These are phyloP conservation scores for Ganoderma boninense DNA, from an alignment of 1,284 basidiomycete genomes.

Conservation along the genomic window DNA sequence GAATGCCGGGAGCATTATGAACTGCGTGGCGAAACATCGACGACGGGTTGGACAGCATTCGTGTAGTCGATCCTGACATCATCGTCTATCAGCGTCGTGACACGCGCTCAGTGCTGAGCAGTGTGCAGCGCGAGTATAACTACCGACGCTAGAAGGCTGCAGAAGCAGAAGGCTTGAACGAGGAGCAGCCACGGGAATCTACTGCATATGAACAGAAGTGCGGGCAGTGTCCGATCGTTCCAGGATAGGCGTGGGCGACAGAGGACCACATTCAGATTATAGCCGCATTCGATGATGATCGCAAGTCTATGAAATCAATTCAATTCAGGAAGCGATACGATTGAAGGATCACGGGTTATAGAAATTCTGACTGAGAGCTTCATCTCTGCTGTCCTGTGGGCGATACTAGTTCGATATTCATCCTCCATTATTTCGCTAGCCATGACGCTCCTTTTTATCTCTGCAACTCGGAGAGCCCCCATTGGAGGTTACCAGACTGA, in stretches of 20 bases:
- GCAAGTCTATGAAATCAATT: background rate
- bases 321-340: background rate
- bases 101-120: background rate
- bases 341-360: background rate
- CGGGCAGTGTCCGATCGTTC: background rate
- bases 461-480: background rate
- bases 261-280: background rate
- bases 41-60: background rate
- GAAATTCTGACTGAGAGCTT: background rate
- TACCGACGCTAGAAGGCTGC: background rate
- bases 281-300: background rate
- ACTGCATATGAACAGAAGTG: background rate
- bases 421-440: background rate
- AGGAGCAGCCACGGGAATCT: background rate
- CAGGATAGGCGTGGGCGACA: background rate
- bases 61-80: background rate
- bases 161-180: background rate
- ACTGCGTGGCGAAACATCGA: background rate
- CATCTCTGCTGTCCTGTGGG: background rate
- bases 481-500: background rate
- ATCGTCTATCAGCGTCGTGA: background rate
- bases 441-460: background rate
- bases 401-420: background rate
- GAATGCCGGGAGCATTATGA: background rate
- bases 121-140: background rate